Base-by-base conservation (phyloP, 1,139 yeast species). In the Yamadazyma atmosphaerica region DNA sequence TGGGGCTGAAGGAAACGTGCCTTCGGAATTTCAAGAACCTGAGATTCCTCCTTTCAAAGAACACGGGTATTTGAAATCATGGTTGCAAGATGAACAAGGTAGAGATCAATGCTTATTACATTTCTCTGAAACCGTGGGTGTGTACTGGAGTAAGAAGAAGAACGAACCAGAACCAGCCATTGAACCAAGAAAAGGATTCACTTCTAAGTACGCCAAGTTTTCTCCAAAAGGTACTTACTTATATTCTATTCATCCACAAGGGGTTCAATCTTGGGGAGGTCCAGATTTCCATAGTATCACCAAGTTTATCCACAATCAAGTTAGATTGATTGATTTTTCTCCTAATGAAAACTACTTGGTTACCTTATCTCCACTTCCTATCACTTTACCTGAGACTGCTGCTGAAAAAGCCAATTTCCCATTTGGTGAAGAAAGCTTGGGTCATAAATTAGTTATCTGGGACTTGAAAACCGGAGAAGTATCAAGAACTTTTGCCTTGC, bases 261-360 rank as follows among this genome's bases (percentile, higher is more conserved):
- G 98, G 72, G 81, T 89, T 41, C 95, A 89, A 62, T 78, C 94
- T 26, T 92, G 98, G 95, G 98, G 98, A 60, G 98, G 98, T 46
- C 78, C 79, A 37, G 75, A 79, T 33, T 89, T 89, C 61, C 78
- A 76, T 48, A 78, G 86, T 54, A 72, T 89, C 51, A 81, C 77
- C 54, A 84, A 89, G 63, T 88, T 86, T 59, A 76, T 83, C 47
- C 99, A 94, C 62, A 89, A 88, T 47, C 89, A 87, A 57, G 97
- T 89, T 37, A 81, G 95, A 61, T 78, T 89, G 51, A 76, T 92
- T 44, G 96, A 90, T 61, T 86, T 92, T 55, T 89, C 97, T 27
- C 98, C 98, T 43, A 82, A 81, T 56, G 98, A 94, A 65, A 85
- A 82, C 55, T 94, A 75, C 60, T 72, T 94, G 66, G 95, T 92